Evolutionary conservation across 129 eudicot genomes (phyloP).

Genomic region (Saposhnikovia divaricata): DNA sequence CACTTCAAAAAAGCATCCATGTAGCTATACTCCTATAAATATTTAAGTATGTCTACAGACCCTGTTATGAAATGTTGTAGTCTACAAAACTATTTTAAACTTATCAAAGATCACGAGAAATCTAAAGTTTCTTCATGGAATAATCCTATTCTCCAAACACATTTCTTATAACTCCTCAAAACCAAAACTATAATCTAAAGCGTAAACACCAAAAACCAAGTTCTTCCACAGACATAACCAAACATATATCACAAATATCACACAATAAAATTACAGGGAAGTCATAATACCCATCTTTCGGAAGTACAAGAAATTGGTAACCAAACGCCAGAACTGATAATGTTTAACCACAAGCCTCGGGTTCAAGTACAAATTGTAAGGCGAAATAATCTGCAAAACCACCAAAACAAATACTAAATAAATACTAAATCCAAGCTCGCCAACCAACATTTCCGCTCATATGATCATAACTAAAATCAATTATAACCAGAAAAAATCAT

Average conservation of each 20-base stretch:
- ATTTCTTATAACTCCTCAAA: not conserved
- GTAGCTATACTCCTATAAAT: not conserved
- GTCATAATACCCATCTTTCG: slow-evolving; percentile 81
- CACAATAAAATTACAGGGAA: not conserved
- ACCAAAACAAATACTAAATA: slow-evolving; percentile 2
- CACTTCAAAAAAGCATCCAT: not conserved
- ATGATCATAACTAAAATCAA: not conserved
- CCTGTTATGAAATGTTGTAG: not conserved
- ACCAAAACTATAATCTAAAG: not conserved
- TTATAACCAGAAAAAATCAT: too few species aligned
- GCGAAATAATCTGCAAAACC: slow-evolving; percentile 85
- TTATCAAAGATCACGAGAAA: not conserved
- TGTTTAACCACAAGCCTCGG: slow-evolving; percentile 89
- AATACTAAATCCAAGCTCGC: not conserved
- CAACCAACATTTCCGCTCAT: not conserved
- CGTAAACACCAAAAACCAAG: not conserved
- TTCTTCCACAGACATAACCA: not conserved
- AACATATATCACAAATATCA: not conserved
- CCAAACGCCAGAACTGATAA: slow-evolving; percentile 86
- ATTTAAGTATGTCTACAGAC: not conserved
- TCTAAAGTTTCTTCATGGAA: not conserved
- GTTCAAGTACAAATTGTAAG: slow-evolving; percentile 78
- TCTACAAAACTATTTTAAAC: not conserved
- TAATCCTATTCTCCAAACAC: too few species aligned
- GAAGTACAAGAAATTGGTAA: slow-evolving; percentile 88